Base-by-base conservation (phyloP, 495 filamentous ascomycete species). In the Talaromyces stipitatus region DNA sequence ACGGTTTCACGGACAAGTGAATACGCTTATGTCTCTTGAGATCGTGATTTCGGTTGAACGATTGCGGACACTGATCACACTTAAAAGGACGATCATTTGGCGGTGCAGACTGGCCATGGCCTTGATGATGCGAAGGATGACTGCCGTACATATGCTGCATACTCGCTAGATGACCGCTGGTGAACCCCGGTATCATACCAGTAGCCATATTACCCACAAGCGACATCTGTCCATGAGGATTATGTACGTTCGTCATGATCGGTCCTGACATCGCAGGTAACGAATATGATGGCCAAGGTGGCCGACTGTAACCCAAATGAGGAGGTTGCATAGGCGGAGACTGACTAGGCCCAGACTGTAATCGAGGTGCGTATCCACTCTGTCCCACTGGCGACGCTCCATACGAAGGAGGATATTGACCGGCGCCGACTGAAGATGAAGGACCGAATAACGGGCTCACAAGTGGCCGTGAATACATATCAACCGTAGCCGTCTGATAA, bases 41-140 rank as follows among this genome's bases (percentile, higher is more conserved):
- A 65, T 98, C 95, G 65, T 98, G 95, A 56, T 98, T 98, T 5
- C 94, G 80, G 67, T 96, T 98, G 79, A 98, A 98, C 54, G 88
- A 89, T 64, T 95, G 89, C 0, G 88, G 84, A 63, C 95, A 98
- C 64, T 87, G 77, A 62, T 97, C 90, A 67, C 94, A 98, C 64
- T 94, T 94, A 76, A 94, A 98, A 0, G 95, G 94, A 7, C 92
- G 82, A 58, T 98, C 94, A 56, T 85, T 85, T 5, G 80, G 76
- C 14, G 72, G 77, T 1, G 71, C 71, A 2, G 79, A 65, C 32
- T 71, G 73, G 24, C 62, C 61, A 33, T 70, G 73, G 30, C 69
- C 55, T n/a, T 47, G 67, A 12, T 68, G 58, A 46, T 74, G 74
- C n/a, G 74, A 74, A 4, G 71, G 66, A 47, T 80, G 75, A 10